These are phyloP conservation scores for Pseudodiploospora longispora DNA, from an alignment of 2,329 filamentous ascomycete species.

Conservation along the genomic window DNA sequence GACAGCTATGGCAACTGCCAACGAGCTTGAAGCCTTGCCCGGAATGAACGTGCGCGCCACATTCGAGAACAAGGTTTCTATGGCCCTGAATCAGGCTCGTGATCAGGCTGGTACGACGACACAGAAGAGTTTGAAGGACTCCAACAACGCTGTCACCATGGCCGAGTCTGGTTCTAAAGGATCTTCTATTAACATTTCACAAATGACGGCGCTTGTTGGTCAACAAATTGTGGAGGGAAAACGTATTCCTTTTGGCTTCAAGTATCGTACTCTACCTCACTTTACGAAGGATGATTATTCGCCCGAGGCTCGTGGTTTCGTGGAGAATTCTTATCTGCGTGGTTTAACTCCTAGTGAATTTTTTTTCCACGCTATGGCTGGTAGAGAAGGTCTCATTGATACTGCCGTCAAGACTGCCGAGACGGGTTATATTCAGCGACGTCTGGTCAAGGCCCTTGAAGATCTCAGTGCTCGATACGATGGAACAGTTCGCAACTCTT, in stretches of 20 bases:
- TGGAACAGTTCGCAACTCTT: constrained; percentile 90
- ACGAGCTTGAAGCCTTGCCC: constrained; percentile 82
- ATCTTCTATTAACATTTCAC: constrained; percentile 97
- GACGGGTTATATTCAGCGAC: constrained; percentile 97
- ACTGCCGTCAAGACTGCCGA: constrained; percentile 99
- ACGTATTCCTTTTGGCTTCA: constrained; percentile 98
- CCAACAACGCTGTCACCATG: constrained; percentile 96
- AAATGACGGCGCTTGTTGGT: constrained; percentile 97
- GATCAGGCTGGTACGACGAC: constrained; percentile 92
- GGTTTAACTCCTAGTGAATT: constrained; percentile 93
- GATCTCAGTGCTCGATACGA: constrained; percentile 98
- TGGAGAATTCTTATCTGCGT: constrained; percentile 96
- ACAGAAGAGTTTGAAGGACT: constrained; percentile 84
- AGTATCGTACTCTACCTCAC: constrained; percentile 92
- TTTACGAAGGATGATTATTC: constrained; percentile 99
- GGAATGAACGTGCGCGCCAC: constrained; percentile 99
- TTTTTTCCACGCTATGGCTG: constrained; percentile 99
- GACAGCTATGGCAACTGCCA: constrained; percentile 71
- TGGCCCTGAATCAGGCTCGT: constrained; percentile 89
- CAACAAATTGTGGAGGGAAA: constrained; percentile 98
- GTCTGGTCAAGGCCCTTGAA: constrained; percentile 95
- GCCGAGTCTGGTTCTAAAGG: constrained; percentile 95
- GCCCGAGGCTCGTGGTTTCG: constrained; percentile 91
- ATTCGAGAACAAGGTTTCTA: constrained; percentile 94
- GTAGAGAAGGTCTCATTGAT: constrained; percentile 98